phyloP scores from a whole-genome alignment of 2,329 filamentous ascomycete genomes.

The Phaeosphaeriaceae sp. region DNA sequence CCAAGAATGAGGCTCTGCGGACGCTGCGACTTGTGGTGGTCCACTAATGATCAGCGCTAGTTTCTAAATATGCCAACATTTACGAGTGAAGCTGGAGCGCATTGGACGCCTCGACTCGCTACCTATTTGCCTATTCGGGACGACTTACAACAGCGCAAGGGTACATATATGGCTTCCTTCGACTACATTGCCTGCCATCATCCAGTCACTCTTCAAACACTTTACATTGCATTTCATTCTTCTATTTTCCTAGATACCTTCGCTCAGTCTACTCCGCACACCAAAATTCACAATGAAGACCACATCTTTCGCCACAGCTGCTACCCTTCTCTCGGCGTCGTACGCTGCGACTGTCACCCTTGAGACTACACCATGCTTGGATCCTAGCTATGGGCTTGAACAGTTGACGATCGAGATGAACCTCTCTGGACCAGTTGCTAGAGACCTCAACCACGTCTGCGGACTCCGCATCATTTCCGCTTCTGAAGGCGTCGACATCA shows the following conservation, averaged over 20 bases:
- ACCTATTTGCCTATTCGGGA: neutral
- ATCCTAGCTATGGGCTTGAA: slow-evolving; percentile 1
- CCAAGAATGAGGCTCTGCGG: slow-evolving; percentile 3
- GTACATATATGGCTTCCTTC: neutral
- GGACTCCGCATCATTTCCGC: slow-evolving; percentile 32
- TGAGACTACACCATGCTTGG: neutral
- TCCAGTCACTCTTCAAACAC: neutral
- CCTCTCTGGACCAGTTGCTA: slow-evolving; percentile 6
- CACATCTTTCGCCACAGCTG: slow-evolving; percentile 3
- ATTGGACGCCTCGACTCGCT: slow-evolving; percentile 1
- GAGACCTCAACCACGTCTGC: slow-evolving; percentile 29
- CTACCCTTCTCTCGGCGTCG: slow-evolving; percentile 6
- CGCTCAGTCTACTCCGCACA: neutral
- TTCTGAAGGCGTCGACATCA: slow-evolving; percentile 15
- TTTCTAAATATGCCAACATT: slow-evolving; percentile 3
- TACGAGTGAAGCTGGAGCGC: neutral
- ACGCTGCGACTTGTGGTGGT: neutral
- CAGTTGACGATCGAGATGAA: slow-evolving; percentile 8
- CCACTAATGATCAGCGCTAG: slow-evolving; percentile 1
- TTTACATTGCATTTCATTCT: neutral
- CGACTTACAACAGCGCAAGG: neutral
- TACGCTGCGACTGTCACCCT: slow-evolving; percentile 8
- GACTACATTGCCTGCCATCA: neutral
- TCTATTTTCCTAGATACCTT: neutral
- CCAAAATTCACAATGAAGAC: slow-evolving; percentile 11